Conservation (phyloP, 2,329 filamentous ascomycete species). For the Blastomyces gilchristii region DNA sequence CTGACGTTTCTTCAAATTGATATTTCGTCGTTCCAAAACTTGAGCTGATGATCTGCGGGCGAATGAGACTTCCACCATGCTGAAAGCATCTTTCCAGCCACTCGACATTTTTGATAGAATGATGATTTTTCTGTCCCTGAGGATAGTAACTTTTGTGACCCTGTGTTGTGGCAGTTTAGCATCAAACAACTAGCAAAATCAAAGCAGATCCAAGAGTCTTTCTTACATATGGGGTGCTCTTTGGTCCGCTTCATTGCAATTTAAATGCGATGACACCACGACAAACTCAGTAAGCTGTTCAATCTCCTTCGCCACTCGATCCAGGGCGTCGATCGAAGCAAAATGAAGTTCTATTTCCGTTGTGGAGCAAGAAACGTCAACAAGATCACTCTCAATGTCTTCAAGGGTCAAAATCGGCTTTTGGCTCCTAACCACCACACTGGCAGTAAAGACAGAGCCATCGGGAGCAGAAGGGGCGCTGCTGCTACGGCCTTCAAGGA, state of each 20-base stretch:
- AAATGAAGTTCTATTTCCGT: slow-evolving; percentile 13
- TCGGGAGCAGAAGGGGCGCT: neutral
- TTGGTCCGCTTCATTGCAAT: slow-evolving; percentile 17
- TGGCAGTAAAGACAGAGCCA: slow-evolving; percentile 12
- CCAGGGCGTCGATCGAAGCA: slow-evolving; percentile 2
- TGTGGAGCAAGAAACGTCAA: slow-evolving; percentile 10
- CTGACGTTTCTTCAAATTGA: slow-evolving; percentile 11
- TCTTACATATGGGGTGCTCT: slow-evolving; percentile 17
- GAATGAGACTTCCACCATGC: slow-evolving; percentile 15
- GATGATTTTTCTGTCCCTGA: slow-evolving; percentile 7
- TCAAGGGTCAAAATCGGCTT: slow-evolving; percentile 14
- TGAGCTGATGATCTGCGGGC: slow-evolving; percentile 11
- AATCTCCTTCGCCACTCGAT: slow-evolving; percentile 10
- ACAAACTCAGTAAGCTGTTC: slow-evolving; percentile 11
- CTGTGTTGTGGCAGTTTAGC: neutral
- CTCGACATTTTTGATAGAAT: slow-evolving; percentile 10
- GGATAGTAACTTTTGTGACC: slow-evolving; percentile 8
- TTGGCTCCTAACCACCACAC: slow-evolving; percentile 11
- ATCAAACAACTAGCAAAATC: neutral
- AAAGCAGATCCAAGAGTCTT: neutral
- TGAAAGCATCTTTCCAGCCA: slow-evolving; percentile 17
- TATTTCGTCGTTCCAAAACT: slow-evolving; percentile 10
- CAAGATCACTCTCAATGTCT: slow-evolving; percentile 11
- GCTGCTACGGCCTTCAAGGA: neutral
- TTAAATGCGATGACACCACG: slow-evolving; percentile 16